Base-by-base conservation (phyloP, 2,329 filamentous ascomycete species). In the Botrytis medusae region DNA sequence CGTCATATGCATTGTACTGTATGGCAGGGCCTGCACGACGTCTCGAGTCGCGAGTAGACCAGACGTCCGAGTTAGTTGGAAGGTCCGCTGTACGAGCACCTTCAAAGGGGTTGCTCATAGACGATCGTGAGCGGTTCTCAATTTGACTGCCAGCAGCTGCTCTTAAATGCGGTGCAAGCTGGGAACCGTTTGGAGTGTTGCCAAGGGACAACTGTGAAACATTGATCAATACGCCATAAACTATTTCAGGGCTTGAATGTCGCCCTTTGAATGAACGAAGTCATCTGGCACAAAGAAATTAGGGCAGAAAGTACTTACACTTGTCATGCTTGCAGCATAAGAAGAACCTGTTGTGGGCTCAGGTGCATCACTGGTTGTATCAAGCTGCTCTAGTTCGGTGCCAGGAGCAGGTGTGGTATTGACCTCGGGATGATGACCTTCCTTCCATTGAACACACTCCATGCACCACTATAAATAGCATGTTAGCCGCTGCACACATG, bases 401-500 rank as follows among this genome's bases (percentile, higher is more conserved):
- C 76, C 74, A 20, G 78, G 78, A 34, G 78, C 74, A 37, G 78
- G 69, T 14, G 71, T 54, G 25, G 73, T 61, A n/a, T 60, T 37
- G 8, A 76, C 67, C 29, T 74, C 75, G 4, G 77, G 75, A 40
- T 78, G 75, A 6, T 64, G 57, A 34, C 69, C 65, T 34, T 77
- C 74, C 51, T 78, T 76, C 76, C 79, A 79, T 2, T 68, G 57
- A 7, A 80, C 71, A 64, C 80, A 81, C 40, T 74, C 73, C 32
- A 81, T 75, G 77, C 85, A 87, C 76, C 82, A 82, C 85, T 86
- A 42, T 8, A 40, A 42, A 32, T 16, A 22, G 2, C 20, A 70
- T 3, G 16, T 73, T 57, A 75, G 44, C 12, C 68, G 67, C 59
- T 75, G 22, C 46, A 37, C 12, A 18, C 20, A 59, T 61, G 16